A percentile compares a stretch with the other conserved stretches of the same genome.
These are phyloP conservation scores for Macrophomina pseudophaseolina DNA, from an alignment of 2,329 filamentous ascomycete genomes.

Conservation along the genomic window DNA sequence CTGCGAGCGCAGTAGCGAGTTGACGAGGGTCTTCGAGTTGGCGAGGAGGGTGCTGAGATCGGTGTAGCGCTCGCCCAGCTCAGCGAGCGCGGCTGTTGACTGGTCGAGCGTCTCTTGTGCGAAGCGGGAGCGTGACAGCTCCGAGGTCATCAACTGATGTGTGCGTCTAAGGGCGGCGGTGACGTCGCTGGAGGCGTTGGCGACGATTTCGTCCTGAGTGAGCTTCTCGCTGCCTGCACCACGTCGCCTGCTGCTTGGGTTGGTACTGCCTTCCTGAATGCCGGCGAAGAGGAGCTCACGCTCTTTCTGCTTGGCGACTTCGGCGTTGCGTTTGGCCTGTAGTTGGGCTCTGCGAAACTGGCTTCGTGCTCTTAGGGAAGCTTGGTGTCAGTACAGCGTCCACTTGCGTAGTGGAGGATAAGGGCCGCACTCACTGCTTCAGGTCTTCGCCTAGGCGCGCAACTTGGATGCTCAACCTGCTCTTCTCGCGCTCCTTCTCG, in stretches of 20 bases:
- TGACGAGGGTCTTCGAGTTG: constrained; percentile 75
- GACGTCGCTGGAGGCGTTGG: constrained; percentile 80
- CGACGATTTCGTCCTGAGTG: constrained; percentile 73
- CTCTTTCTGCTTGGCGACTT: constrained; percentile 75
- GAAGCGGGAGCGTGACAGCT: constrained; percentile 85
- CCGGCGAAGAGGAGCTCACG: constrained; percentile 75
- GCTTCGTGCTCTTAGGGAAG: constrained; percentile 57
- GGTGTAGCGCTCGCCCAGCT: constrained; percentile 80
- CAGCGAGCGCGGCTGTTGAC: constrained; percentile 79
- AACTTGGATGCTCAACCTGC: constrained; percentile 69
- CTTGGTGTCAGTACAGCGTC: constrained; percentile 12
- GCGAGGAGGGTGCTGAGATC: constrained; percentile 78
- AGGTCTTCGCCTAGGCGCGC: constrained; percentile 73
- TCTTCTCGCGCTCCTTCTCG: constrained; percentile 66
- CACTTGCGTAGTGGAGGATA: constrained; percentile 47
- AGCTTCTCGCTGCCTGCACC: constrained; percentile 55
- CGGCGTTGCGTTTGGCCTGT: constrained; percentile 74
- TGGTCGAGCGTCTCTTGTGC: constrained; percentile 87
- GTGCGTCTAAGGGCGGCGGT: constrained; percentile 83
- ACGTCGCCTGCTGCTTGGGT: constrained; percentile 41
- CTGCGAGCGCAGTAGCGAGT: constrained; percentile 80
- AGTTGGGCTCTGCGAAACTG: constrained; percentile 84
- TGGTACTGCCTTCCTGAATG: constrained; percentile 55
- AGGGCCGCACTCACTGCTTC: constrained; percentile 61
- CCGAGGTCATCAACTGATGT: constrained; percentile 82